These are phyloP conservation scores for Cutaneotrichosporon dermatis DNA, from an alignment of 1,284 basidiomycete genomes.

Conservation along the genomic window DNA sequence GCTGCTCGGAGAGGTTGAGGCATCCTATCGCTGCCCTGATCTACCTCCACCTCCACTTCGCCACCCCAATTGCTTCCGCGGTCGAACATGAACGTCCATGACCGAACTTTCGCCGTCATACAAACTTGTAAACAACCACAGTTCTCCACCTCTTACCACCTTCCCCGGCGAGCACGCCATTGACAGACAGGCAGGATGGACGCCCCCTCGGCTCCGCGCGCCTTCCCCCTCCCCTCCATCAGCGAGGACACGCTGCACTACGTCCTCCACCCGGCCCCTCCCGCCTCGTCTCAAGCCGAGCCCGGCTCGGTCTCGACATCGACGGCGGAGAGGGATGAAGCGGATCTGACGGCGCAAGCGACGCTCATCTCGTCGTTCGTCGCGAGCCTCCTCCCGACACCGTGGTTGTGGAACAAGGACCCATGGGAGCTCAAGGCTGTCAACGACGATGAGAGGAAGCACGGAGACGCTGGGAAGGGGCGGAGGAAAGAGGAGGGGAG, in stretches of 20 bases:
- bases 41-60: no score
- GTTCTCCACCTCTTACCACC: neutral
- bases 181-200: slow-evolving; percentile 17
- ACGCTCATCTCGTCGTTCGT: slow-evolving; percentile 63
- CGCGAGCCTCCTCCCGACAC: slow-evolving; percentile 56
- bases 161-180: no score
- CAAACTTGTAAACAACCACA: no score
- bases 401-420: slow-evolving; percentile 84
- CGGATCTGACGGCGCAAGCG: slow-evolving; percentile 63
- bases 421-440: slow-evolving; percentile 70
- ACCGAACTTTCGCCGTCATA: no score
- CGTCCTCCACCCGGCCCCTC: slow-evolving; percentile 57
- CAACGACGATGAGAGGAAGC: neutral
- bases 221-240: slow-evolving; percentile 53
- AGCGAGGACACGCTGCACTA: slow-evolving; percentile 82
- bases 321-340: slow-evolving; percentile 33
- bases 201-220: slow-evolving; percentile 9
- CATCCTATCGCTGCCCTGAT: no score
- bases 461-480: neutral
- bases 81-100: no score
- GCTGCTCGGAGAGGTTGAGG: no score
- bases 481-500: slow-evolving; percentile 17
- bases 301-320: no score
- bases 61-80: no score
- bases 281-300: neutral